Conservation (phyloP, 1,284 basidiomycete species). For the Apiotrichum akiyoshidainum region DNA sequence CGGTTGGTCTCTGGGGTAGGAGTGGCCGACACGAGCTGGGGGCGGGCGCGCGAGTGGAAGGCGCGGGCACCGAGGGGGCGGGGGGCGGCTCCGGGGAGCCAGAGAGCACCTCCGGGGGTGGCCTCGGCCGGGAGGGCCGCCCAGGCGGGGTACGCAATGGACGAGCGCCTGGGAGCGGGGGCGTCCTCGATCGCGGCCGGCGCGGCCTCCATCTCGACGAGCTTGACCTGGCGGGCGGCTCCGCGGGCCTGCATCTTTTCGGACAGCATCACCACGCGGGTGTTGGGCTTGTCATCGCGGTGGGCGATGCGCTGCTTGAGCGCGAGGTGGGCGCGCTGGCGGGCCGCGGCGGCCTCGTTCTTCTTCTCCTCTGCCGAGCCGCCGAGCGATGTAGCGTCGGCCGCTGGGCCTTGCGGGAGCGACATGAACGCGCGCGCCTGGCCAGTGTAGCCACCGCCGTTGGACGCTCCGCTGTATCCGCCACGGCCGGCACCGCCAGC, state of each 20-base stretch:
- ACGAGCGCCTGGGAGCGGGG: not conserved
- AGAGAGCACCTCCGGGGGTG: constrained; percentile 15
- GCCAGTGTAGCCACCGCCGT: constrained; percentile 43
- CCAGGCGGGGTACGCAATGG: constrained; percentile 22
- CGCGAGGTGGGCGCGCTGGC: constrained; percentile 15
- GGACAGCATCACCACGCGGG: constrained; percentile 18
- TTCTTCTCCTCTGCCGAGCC: constrained; percentile 27
- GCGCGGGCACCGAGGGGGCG: constrained; percentile 22
- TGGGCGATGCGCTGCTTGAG: constrained; percentile 19
- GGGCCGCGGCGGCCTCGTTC: constrained; percentile 7
- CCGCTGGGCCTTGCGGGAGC: constrained; percentile 31
- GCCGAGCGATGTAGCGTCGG: constrained; percentile 29
- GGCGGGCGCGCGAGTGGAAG: constrained; percentile 25
- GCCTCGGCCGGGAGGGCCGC: constrained; percentile 16
- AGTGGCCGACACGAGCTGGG: constrained; percentile 9
- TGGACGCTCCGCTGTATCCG: constrained; percentile 35
- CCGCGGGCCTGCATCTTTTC: constrained; percentile 19
- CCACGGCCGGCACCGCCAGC: constrained; percentile 36
- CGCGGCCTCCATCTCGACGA: constrained; percentile 26
- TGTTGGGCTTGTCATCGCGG: constrained; percentile 9
- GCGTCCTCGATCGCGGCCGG: not conserved
- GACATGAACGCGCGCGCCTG: constrained; percentile 46
- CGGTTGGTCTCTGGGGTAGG: constrained; percentile 16
- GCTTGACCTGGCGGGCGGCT: constrained; percentile 24
- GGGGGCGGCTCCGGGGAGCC: constrained; percentile 17